phyloP scores from a whole-genome alignment of 805 yeast genomes.

The Cyberlindnera mycetangii region DNA sequence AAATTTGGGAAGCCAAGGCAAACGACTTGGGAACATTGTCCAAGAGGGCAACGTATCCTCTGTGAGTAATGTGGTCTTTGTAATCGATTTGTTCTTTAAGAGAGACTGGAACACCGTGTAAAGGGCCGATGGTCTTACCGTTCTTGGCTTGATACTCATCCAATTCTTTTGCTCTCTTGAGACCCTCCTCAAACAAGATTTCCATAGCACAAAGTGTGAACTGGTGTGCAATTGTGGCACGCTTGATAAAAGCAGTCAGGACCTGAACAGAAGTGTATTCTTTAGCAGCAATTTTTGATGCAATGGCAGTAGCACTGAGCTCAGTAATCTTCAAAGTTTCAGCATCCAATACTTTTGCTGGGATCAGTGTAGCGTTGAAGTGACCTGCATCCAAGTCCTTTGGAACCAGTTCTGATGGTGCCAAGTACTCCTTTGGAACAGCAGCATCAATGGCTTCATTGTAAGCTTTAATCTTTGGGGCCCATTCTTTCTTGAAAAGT shows the following conservation, averaged over 20 bases:
- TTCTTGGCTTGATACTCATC: slow-evolving; percentile 47
- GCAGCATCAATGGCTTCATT: slow-evolving; percentile 20
- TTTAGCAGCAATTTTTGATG: slow-evolving; percentile 11
- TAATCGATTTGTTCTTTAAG: slow-evolving; percentile 60
- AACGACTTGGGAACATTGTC: slow-evolving; percentile 32
- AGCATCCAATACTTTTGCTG: slow-evolving; percentile 22
- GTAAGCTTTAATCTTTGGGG: slow-evolving; percentile 26
- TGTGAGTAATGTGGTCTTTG: slow-evolving; percentile 51
- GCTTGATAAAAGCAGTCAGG: slow-evolving; percentile 50
- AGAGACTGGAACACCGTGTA: slow-evolving; percentile 68
- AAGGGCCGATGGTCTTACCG: slow-evolving; percentile 59
- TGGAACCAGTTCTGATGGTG: slow-evolving; percentile 22
- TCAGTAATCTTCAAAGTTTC: slow-evolving; percentile 18
- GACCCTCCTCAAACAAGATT: slow-evolving; percentile 62
- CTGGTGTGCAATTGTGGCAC: slow-evolving; percentile 52
- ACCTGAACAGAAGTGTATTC: slow-evolving; percentile 42
- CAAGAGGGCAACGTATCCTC: slow-evolving; percentile 49
- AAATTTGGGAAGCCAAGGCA: slow-evolving; percentile 42
- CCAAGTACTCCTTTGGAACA: slow-evolving; percentile 25
- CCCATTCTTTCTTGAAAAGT: slow-evolving; percentile 20
- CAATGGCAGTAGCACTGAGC: slow-evolving; percentile 14
- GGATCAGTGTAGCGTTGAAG: slow-evolving; percentile 26
- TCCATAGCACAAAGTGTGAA: slow-evolving; percentile 57
- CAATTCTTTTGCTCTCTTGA: slow-evolving; percentile 48
- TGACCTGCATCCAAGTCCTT: slow-evolving; percentile 21